Base-by-base conservation (phyloP, 164 flowering plant species). In the Magnolia kwangsiensis region DNA sequence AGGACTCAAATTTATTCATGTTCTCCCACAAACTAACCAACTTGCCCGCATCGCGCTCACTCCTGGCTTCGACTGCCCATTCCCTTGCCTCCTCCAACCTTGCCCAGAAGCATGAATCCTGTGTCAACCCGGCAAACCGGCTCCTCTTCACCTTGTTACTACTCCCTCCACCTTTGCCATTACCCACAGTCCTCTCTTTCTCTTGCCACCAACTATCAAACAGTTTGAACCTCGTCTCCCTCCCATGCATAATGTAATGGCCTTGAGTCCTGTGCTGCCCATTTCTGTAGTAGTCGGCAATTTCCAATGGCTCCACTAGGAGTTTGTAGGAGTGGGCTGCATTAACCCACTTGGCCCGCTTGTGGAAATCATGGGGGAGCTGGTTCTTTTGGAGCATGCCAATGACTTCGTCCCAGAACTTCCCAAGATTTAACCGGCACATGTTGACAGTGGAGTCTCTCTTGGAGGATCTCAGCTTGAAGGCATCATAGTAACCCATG, bases 91-190 rank as follows among this genome's bases (percentile, higher is more conserved):
- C 96, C 83, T 93, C 97, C 67, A 93, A 83, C 77, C 77, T 84
- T 0, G 96, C 97, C 97, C 97, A 93, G 72, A 93, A 93, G 81
- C 91, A 89, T 2, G 97, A 79, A 76, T 93, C 97, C 77, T 91
- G 95, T 6, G 97, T 93, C 79, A 84, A 75, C 27, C 92, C 82
- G 1, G 97, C 97, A 67, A 78, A 87, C 69, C 69, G 83, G 82
- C 80, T 90, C 78, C 97, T 86, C 72, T 51, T 58, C 0, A 24
- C 82, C 59, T 76, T 78, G 16, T 80, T 79, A 61, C 59, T 24
- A 16, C 61, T 16, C 11, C 61, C 61, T 2, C 55, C 51, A 11
- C 6, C 71, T 49, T 49, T 50, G 31, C 82, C 81, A 14, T 74
- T 80, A 0, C 19, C 64, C 8, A 59, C 83, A 10, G 51, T 20